Conservation (phyloP, 805 yeast genomes). For the Tetrapisispora phaffii region DNA sequence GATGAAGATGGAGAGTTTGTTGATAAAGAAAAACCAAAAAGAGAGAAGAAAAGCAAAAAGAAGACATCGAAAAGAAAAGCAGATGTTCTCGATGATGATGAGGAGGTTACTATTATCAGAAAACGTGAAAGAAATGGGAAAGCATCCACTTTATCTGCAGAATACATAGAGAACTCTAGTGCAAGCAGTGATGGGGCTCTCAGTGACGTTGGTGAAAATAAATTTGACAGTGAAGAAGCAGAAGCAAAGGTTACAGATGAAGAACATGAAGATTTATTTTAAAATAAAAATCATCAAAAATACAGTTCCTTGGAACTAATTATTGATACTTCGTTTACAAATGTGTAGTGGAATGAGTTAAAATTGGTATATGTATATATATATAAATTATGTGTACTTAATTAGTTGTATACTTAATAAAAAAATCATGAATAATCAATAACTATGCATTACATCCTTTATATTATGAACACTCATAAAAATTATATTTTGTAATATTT, state of each 20-base stretch:
- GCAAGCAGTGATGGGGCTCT: conserved; percentile 29
- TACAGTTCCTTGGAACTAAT: not conserved
- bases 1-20: conserved; percentile 22
- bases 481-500: not conserved
- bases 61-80: conserved; percentile 28
- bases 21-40: conserved; percentile 22
- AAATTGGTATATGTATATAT: too few relatives aligned
- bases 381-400: not conserved
- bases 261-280: conserved; percentile 15
- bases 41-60: conserved; percentile 18
- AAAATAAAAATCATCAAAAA: not conserved
- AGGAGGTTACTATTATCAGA: conserved; percentile 20
- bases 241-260: conserved; percentile 11
- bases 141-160: conserved; percentile 28
- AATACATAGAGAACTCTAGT: conserved; percentile 37
- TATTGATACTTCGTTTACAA: too few relatives aligned
- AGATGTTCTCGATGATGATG: conserved; percentile 24
- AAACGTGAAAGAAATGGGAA: conserved; percentile 16
- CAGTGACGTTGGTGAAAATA: conserved; percentile 8
- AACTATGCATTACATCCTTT: not conserved
- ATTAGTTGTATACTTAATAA: not conserved
- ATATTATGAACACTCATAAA: too few relatives aligned
- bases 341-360: too few relatives aligned
- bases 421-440: not conserved
- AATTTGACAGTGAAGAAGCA: conserved; percentile 8